Evolutionary conservation across 169 alveolate genomes (phyloP), one percentile per base, ranked within the genome.

Genomic region (Plasmodium knowlesi): DNA sequence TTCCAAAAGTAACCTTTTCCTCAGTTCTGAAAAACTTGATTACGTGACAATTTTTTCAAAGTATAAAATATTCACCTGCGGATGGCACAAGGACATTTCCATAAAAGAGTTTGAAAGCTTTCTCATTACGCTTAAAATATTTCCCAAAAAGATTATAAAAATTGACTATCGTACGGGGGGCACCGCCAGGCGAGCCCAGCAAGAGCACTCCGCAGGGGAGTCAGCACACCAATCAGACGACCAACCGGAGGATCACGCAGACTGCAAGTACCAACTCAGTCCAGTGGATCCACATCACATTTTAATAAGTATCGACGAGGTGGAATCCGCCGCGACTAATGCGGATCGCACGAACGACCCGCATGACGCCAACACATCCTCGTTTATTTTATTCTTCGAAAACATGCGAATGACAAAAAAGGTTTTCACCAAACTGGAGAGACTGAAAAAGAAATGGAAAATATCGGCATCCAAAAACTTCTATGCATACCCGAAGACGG

Each of bases 371-470:
- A 93, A 85, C 46, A 96, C 96, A 54, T 82, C 95, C 30, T 94
- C 96, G 71, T 96, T 96, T 53, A 92, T 96, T 92, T 92, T 96
- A 76, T 96, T 95, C 95, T 96, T 94, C 83, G 97, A 96, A 70
- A 83, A 96, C 25, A 96, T 96, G 97, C 84, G 97, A 50, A 96
- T 95, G 94, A 92, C 96, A 39, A 96, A 96, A 89, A 96, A 95
- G 83, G 94, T 95, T n/a, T 94, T 96, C 96, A 80, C 92, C 30
- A 78, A 96, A 61, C 79, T 96, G 37, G 96, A 96, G 43, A 95
- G 96, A 85, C 95, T 96, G 57, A 96, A 96, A 81, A 95, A 94
- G 30, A 89, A 96, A 50, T 96, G 97, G 97, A 96, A 96, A 93
- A 96, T 96, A 28, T 93, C 97, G 50, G 94, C 95, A 22, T 74